Percentiles rank a stretch among this genome's conserved stretches.
Conservation (phyloP, 371 early-diverging fungal species). For the Syncephalastrum sp. region DNA sequence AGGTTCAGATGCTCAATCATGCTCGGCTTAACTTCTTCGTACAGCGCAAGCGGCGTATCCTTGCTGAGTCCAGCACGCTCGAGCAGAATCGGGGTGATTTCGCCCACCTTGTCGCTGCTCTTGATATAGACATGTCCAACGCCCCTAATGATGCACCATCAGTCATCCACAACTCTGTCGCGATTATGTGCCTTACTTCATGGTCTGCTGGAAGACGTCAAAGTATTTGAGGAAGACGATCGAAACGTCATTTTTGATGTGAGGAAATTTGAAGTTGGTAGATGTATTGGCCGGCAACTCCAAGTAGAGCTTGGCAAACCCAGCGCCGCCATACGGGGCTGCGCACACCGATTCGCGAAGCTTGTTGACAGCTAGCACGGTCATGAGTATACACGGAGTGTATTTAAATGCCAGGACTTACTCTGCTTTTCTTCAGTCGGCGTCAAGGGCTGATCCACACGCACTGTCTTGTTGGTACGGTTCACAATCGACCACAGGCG, state of each 20-base stretch:
- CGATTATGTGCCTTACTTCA: slow-evolving; percentile 54
- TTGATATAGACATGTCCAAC: slow-evolving; percentile 66
- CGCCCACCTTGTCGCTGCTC: slow-evolving; percentile 56
- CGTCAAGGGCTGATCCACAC: slow-evolving; percentile 72
- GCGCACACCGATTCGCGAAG: slow-evolving; percentile 31
- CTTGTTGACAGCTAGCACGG: slow-evolving; percentile 13
- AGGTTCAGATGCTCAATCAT: slow-evolving; percentile 75
- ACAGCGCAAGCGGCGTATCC: slow-evolving; percentile 61
- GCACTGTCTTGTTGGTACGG: slow-evolving; percentile 83
- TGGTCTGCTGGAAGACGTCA: slow-evolving; percentile 60
- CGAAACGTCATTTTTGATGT: slow-evolving; percentile 35
- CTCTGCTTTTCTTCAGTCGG: slow-evolving; percentile 36
- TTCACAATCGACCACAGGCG: slow-evolving; percentile 83
- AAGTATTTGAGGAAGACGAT: slow-evolving; percentile 86
- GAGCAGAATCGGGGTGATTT: slow-evolving; percentile 60
- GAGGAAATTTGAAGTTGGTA: slow-evolving; percentile 27
- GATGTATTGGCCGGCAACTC: slow-evolving; percentile 26
- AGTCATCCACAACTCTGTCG: background rate
- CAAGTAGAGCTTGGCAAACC: slow-evolving; percentile 38
- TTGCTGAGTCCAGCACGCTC: slow-evolving; percentile 57
- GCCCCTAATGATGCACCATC: slow-evolving; percentile 36
- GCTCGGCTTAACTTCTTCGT: slow-evolving; percentile 88
- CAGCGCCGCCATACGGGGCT: slow-evolving; percentile 18
- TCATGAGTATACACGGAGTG: too few species aligned
- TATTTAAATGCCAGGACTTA: slow-evolving; percentile 27